phyloP scores from a whole-genome alignment of 331 rosid species.

The Malus hybrid region DNA sequence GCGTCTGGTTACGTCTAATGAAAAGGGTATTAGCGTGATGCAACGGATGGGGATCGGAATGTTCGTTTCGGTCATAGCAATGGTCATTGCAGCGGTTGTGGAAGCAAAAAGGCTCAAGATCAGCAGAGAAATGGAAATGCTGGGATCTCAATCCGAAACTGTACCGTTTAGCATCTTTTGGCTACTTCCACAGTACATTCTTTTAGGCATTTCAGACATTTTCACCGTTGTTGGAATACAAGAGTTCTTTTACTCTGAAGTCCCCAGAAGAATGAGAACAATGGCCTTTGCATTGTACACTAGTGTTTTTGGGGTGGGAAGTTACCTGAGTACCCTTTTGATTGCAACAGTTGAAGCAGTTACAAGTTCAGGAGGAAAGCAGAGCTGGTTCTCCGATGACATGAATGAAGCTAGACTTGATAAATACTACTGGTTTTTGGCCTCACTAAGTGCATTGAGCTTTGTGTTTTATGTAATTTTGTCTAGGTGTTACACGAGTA shows the following conservation, averaged over 20 bases:
- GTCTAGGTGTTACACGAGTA: slow-evolving; percentile 43
- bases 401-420: slow-evolving; percentile 73
- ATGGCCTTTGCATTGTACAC: slow-evolving; percentile 72
- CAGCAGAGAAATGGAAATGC: slow-evolving; percentile 24
- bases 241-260: slow-evolving; percentile 85
- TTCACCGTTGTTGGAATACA: slow-evolving; percentile 97
- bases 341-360: slow-evolving; percentile 53
- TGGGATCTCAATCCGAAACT: slow-evolving; percentile 17
- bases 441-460: slow-evolving; percentile 44
- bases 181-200: slow-evolving; percentile 81
- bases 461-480: slow-evolving; percentile 43
- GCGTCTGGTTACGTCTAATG: slow-evolving; percentile 33
- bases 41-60: slow-evolving; percentile 95
- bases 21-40: slow-evolving; percentile 67
- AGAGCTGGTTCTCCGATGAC: slow-evolving; percentile 84
- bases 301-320: slow-evolving; percentile 94
- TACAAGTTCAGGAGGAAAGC: slow-evolving; percentile 38
- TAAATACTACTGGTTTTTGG: slow-evolving; percentile 75
- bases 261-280: slow-evolving; percentile 73
- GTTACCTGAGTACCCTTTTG: slow-evolving; percentile 75
- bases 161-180: slow-evolving; percentile 77
- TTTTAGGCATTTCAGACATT: slow-evolving; percentile 78
- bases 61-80: slow-evolving; percentile 70
- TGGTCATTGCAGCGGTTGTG: slow-evolving; percentile 69
- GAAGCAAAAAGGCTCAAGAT: slow-evolving; percentile 66